These are phyloP conservation scores for Rubroboletus pulcherrimus DNA, from an alignment of 768 basidiomycete genomes.

Conservation along the genomic window DNA sequence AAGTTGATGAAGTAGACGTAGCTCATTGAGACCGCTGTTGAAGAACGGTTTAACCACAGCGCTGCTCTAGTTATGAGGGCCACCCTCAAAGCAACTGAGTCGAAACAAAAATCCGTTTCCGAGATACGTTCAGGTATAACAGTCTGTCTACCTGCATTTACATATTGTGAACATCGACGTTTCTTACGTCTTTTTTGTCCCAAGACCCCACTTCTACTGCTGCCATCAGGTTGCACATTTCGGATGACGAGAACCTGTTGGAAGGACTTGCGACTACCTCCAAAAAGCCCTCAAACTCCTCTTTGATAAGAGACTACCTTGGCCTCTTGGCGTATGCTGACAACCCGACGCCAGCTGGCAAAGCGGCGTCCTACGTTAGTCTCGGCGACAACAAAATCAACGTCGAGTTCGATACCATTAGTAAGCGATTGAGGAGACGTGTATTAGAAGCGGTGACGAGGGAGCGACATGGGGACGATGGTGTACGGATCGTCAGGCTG, in stretches of 20 bases:
- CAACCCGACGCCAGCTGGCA: slow-evolving; percentile 73
- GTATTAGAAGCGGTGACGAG: slow-evolving; percentile 75
- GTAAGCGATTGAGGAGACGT: slow-evolving; percentile 59
- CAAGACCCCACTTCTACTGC: slow-evolving; percentile 66
- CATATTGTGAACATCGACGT: not conserved
- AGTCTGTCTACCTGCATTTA: not conserved
- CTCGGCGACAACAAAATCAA: slow-evolving; percentile 67
- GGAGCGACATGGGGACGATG: slow-evolving; percentile 80
- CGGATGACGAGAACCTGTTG: slow-evolving; percentile 60
- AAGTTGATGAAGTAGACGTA: slow-evolving; percentile 31
- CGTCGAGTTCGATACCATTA: slow-evolving; percentile 76
- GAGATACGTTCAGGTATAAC: slow-evolving; percentile 62
- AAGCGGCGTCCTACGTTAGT: slow-evolving; percentile 68
- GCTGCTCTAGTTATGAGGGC: slow-evolving; percentile 72
- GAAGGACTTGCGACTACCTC: slow-evolving; percentile 55
- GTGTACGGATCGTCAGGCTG: slow-evolving; percentile 76
- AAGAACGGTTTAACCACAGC: slow-evolving; percentile 75
- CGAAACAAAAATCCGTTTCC: slow-evolving; percentile 53
- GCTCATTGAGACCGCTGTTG: slow-evolving; percentile 75
- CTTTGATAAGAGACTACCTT: slow-evolving; percentile 76
- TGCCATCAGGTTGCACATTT: slow-evolving; percentile 58
- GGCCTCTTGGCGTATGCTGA: slow-evolving; percentile 76
- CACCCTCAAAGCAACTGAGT: slow-evolving; percentile 65
- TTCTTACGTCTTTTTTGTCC: not conserved
- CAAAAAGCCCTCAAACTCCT: slow-evolving; percentile 51